Conservation (phyloP, 2,329 filamentous ascomycete species). For the Sclerotiophoma versabilis region DNA sequence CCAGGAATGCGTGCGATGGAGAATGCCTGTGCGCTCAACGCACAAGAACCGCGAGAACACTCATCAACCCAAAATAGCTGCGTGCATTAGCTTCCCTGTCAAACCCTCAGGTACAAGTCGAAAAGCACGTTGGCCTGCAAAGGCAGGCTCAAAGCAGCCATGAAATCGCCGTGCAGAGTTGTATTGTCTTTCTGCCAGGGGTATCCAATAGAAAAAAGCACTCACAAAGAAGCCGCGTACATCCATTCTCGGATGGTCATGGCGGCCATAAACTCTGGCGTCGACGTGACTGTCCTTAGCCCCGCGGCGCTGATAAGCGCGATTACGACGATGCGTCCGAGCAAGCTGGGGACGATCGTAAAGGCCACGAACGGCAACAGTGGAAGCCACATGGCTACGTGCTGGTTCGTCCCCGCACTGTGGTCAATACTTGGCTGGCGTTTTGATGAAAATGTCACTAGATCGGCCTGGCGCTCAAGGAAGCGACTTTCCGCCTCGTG, state of each 20-base stretch:
- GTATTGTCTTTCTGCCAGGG: constrained; percentile 1
- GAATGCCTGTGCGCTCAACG: constrained; percentile 34
- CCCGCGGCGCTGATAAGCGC: constrained; percentile 47
- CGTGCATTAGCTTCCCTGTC: constrained; percentile 40
- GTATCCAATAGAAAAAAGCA: constrained; percentile 28
- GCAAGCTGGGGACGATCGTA: constrained; percentile 51
- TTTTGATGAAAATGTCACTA: constrained; percentile 53
- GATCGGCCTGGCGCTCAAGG: constrained; percentile 62
- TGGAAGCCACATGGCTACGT: constrained; percentile 45
- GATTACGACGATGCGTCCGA: constrained; percentile 51
- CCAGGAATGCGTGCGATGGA: constrained; percentile 17
- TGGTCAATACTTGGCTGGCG: constrained; percentile 21
- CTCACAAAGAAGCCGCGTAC: constrained; percentile 50
- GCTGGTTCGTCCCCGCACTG: constrained; percentile 27
- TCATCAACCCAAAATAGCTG: constrained; percentile 53
- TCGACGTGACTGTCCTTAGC: constrained; percentile 45
- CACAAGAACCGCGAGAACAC: constrained; percentile 49
- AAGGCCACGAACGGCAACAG: constrained; percentile 52
- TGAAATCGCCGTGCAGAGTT: neutral
- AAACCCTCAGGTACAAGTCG: constrained; percentile 22
- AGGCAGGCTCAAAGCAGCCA: neutral
- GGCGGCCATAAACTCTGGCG: constrained; percentile 40
- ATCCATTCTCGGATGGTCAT: constrained; percentile 52
- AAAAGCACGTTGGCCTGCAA: neutral
- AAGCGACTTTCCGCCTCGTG: constrained; percentile 67